A percentile compares a stretch with the other conserved stretches of the same genome.
Evolutionary conservation across 2,329 filamentous ascomycete genomes (phyloP).

Genomic region (Phaeosphaeriaceae sp.): DNA sequence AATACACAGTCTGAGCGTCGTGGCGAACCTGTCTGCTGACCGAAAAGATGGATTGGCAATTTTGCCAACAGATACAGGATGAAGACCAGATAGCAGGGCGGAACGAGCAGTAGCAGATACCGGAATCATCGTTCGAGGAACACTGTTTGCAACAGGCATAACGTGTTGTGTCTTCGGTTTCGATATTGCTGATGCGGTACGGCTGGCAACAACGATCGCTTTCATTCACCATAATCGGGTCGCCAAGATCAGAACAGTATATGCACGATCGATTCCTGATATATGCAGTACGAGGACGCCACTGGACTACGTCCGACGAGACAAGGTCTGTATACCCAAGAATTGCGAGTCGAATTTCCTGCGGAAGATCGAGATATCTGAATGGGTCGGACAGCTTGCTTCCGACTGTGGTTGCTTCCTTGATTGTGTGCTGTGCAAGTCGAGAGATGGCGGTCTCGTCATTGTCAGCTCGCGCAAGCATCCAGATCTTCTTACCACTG

Average conservation of each 20-base stretch:
- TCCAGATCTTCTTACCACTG: neutral
- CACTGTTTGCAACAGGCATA: neutral
- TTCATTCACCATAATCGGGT: neutral
- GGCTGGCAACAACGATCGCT: neutral
- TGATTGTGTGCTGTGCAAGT: neutral
- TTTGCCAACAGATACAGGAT: neutral
- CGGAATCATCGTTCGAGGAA: neutral
- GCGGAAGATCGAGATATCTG: conserved; percentile 12
- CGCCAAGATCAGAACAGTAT: neutral
- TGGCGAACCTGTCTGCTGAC: conserved; percentile 11
- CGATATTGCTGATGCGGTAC: neutral
- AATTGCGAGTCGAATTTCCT: conserved; percentile 10
- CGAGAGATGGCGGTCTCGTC: conserved; percentile 1
- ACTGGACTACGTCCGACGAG: conserved; percentile 6
- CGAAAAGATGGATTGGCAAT: conserved; percentile 6
- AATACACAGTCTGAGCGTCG: conserved; percentile 12
- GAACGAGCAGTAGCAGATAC: conserved; percentile 1
- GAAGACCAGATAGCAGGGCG: neutral
- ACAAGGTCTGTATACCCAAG: conserved; percentile 11
- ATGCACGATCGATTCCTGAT: neutral
- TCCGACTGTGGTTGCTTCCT: neutral
- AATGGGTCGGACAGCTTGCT: neutral
- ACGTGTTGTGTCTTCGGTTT: neutral
- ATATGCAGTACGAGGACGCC: conserved; percentile 3
- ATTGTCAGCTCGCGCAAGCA: neutral